Conservation (phyloP, 2,329 filamentous ascomycete genomes). For the Chalaropsis ovoidea region DNA sequence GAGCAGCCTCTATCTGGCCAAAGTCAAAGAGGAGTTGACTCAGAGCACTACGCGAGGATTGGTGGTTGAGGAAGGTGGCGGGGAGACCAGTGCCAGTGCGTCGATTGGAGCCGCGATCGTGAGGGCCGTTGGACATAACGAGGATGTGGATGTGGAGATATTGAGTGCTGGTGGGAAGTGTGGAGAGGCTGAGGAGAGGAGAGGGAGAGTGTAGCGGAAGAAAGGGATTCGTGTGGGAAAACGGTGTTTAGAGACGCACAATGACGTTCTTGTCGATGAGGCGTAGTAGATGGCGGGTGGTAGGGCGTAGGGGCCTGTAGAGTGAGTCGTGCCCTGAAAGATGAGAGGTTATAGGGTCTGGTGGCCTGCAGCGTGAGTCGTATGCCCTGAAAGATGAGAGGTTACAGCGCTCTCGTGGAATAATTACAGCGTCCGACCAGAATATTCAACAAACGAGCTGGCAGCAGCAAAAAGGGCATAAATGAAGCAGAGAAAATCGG, state of each 20-base stretch:
- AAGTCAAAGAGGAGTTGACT: conserved; percentile 2
- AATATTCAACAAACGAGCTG: not conserved
- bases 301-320: too few relatives aligned
- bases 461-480: not conserved
- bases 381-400: too few relatives aligned
- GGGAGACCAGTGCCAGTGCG: not conserved
- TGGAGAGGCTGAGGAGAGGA: not conserved
- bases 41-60: not conserved
- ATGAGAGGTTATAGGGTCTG: too few relatives aligned
- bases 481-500: too few relatives aligned
- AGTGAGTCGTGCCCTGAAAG: not conserved
- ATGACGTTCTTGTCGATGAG: too few relatives aligned
- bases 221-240: not conserved
- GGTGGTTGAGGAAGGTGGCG: not conserved
- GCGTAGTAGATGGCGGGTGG: too few relatives aligned
- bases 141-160: not conserved
- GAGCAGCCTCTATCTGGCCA: conserved; percentile 6
- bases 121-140: conserved; percentile 16
- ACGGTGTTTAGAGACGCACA: too few relatives aligned
- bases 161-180: not conserved
- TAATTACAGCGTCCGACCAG: too few relatives aligned
- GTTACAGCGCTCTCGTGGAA: too few relatives aligned
- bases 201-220: not conserved
- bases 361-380: too few relatives aligned
- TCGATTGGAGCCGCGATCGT: not conserved